Base-by-base conservation (phyloP, 2,329 filamentous ascomycete genomes). In the Arachnopeziza araneosa region DNA sequence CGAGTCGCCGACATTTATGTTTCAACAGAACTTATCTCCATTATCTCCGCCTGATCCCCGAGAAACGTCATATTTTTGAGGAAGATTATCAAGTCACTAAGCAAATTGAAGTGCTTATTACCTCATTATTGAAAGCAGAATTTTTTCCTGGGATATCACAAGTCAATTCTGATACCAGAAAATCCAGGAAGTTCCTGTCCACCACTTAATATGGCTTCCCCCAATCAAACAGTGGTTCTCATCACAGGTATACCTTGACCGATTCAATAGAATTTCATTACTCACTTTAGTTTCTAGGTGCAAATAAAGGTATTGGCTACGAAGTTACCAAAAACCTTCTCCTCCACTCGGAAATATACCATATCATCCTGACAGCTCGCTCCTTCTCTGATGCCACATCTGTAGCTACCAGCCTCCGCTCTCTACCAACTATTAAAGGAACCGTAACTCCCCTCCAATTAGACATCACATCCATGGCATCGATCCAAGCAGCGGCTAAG, bases 251-350 rank as follows among this genome's bases (percentile, higher is more conserved):
- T 17, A 12, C 17, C 36, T 14, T 12, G 17, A 19, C 36, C 10
- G 6, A 17, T 19, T 8, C 10, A 44, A 19, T 4, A 44, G 36
- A 44, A 44, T 12, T 19, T 44, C 36, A 8, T 4, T 30, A 14
- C 17, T 44, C 12, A 26, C n/a, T 21, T 48, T 36, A 22, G 14
- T 22, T 77, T 1, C 76, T 75, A 0, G 77, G 77, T 2, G 72
- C 75, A 22, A 79, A 79, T 57, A 70, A 68, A 1, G 77, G 77
- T 3, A 68, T 79, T 1, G 76, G 77, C 0, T 70, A 73, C 1
- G 75, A 78, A 55, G 70, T 76, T 0, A 70, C 72, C 12, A 69
- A 68, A 2, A 67, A 63, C 50, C 63, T 66, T 44, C 54, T 64
- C 49, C 49, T 53, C 6, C 48, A 55, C 30, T 57, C 59, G 17